Percentiles rank a stretch among this genome's conserved stretches.
Conservation (phyloP, 2,329 filamentous ascomycete species). For the Colletotrichum neosansevieriae region DNA sequence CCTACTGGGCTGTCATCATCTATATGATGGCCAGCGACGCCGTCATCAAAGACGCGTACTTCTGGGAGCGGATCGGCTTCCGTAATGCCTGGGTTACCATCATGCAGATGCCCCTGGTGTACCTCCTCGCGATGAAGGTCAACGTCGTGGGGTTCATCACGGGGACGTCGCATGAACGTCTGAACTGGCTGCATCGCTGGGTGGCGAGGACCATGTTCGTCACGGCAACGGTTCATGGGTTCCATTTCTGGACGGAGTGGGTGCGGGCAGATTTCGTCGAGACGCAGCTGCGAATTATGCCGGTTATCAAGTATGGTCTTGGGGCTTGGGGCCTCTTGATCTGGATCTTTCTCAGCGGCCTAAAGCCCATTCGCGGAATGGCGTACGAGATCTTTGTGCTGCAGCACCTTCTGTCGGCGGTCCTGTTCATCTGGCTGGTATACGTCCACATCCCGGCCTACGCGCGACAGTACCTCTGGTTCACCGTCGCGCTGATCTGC, state of each 20-base stretch:
- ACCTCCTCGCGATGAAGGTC: constrained; percentile 70
- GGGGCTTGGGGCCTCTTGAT: constrained; percentile 74
- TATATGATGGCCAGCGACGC: constrained; percentile 67
- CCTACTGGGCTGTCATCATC: constrained; percentile 70
- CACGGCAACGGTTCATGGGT: constrained; percentile 76
- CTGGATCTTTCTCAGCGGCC: constrained; percentile 74
- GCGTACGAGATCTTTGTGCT: constrained; percentile 77
- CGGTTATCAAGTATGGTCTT: constrained; percentile 68
- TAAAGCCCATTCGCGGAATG: constrained; percentile 73
- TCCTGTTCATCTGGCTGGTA: constrained; percentile 72
- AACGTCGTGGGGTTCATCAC: constrained; percentile 70
- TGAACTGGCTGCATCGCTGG: constrained; percentile 83
- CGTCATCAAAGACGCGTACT: constrained; percentile 65
- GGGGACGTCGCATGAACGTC: constrained; percentile 74
- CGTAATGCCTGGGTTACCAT: constrained; percentile 76
- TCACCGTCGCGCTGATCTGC: constrained; percentile 71
- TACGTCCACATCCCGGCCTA: constrained; percentile 72
- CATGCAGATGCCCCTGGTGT: constrained; percentile 73
- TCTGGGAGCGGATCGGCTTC: constrained; percentile 74
- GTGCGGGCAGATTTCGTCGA: constrained; percentile 68
- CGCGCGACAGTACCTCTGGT: constrained; percentile 74
- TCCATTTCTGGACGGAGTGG: constrained; percentile 77
- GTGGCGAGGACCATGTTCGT: constrained; percentile 76
- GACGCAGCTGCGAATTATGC: constrained; percentile 69
- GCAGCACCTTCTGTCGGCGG: constrained; percentile 74